Percentiles rank a stretch among this genome's conserved stretches.
Evolutionary conservation across 345 rosid species (phyloP).

Genomic region (Eucalyptus marginata): DNA sequence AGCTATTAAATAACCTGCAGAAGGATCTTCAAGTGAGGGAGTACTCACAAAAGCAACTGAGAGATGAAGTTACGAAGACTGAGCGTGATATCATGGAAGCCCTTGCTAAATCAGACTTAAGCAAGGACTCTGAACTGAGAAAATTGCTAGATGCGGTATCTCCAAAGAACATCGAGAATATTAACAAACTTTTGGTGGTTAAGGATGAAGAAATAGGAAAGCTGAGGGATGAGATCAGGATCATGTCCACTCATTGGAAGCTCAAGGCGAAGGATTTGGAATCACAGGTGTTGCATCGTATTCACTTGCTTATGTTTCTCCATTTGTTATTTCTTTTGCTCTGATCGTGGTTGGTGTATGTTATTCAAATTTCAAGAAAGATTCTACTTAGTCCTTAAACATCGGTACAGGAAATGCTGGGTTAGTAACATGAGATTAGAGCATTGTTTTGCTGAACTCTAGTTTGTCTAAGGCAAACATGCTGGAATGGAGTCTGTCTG

Average conservation of each 20-base stretch:
- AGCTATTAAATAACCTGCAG: constrained; percentile 45
- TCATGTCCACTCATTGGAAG: constrained; percentile 85
- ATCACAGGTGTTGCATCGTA: constrained; percentile 39
- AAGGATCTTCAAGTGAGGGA: constrained; percentile 74
- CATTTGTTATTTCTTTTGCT: not conserved
- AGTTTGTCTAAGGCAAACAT: not conserved
- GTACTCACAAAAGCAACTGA: constrained; percentile 63
- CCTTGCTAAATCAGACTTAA: constrained; percentile 33
- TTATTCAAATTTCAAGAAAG: not conserved
- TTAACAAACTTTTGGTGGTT: constrained; percentile 34
- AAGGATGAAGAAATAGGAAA: constrained; percentile 72
- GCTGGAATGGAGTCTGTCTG: not conserved
- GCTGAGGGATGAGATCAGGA: constrained; percentile 62
- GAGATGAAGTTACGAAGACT: constrained; percentile 61
- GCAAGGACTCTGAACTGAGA: constrained; percentile 40
- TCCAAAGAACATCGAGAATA: constrained; percentile 54
- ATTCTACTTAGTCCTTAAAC: not conserved
- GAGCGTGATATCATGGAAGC: constrained; percentile 65
- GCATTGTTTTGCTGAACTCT: not conserved
- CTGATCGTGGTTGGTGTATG: not conserved
- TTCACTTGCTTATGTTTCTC: not conserved
- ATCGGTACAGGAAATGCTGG: not conserved
- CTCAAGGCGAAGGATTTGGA: constrained; percentile 70
- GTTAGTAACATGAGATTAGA: not conserved
- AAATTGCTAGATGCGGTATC: constrained; percentile 52